These are phyloP conservation scores for Dacryopinax spathularia DNA, from an alignment of 768 basidiomycete genomes.

Conservation along the genomic window DNA sequence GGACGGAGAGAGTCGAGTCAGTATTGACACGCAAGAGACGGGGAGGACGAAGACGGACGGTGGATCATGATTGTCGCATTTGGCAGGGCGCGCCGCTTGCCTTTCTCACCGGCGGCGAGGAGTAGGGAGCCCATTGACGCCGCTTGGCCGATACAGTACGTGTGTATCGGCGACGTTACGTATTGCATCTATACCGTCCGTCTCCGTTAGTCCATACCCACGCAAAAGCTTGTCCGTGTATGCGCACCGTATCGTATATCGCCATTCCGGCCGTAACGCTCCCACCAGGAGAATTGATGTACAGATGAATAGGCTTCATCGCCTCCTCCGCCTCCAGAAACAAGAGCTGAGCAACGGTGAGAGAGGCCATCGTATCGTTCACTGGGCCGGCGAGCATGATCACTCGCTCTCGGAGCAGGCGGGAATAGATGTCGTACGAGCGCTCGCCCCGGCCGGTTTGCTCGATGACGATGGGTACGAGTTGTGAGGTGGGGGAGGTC, in stretches of 20 bases:
- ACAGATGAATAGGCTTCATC: conserved; percentile 85
- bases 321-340: conserved; percentile 95
- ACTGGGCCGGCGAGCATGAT: conserved; percentile 93
- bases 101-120: conserved; percentile 78
- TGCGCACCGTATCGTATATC: conserved; percentile 86
- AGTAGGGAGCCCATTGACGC: conserved; percentile 93
- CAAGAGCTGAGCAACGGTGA: conserved; percentile 81
- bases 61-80: conserved; percentile 98
- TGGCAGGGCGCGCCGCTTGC: conserved; percentile 81
- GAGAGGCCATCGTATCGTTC: conserved; percentile 41
- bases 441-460: conserved; percentile 81
- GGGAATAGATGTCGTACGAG: conserved; percentile 92
- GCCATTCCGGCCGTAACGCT: conserved; percentile 91
- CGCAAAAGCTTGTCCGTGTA: background rate
- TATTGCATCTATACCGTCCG: conserved; percentile 38
- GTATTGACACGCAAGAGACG: conserved; percentile 2
- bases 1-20: conserved; percentile 7
- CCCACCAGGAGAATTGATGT: conserved; percentile 94
- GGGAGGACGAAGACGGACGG: conserved; percentile 41
- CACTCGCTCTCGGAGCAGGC: conserved; percentile 81
- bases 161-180: conserved; percentile 87
- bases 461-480: conserved; percentile 88
- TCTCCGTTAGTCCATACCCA: background rate
- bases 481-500: conserved; percentile 13
- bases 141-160: conserved; percentile 90